Evolutionary conservation across 768 basidiomycete species (phyloP), one percentile per base, ranked within the genome.

Genomic region (Jaapia argillacea): DNA sequence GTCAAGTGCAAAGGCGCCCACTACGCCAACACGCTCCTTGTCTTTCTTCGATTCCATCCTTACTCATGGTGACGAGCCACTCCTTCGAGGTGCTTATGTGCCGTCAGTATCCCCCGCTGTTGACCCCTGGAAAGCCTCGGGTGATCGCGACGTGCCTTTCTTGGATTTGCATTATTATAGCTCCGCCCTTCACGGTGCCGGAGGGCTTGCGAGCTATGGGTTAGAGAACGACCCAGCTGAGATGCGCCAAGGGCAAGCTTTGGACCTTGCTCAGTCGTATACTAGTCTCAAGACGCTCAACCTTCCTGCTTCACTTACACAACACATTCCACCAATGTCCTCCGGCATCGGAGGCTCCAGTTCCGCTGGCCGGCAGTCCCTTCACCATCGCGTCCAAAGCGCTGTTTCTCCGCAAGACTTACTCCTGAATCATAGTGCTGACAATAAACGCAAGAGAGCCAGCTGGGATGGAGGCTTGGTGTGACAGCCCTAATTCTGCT

Each of bases 151-250:
- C 47, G 58, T 85, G 1, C 75, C 81, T 2, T 86, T 83, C 60
- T 66, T 86, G 43, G 84, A 86, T 55, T 56, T 86, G 58, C 84
- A 86, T 54, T 84, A 84, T 55, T 79, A 79, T 46, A 66, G 65
- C 18, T 50, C 40, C 49, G 54, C 52, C 43, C 36, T 53, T n/a
- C 51, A 43, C 22, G 39, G 53, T 22, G 48, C 43, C 24, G 47
- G 43, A 35, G 51, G 38, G 24, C 59, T 51, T 10, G 58, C 60
- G 37, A 37, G 45, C 44, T 48, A 41, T 41, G 47, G 36, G 40
- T 35, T 49, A 36, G 23, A 48, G 40, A 23, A 43, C 44, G 35
- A 50, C 51, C 57, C 56, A 33, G 50, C 52, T 36, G 42, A 51
- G 6, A 56, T 58, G 39, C 60, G 72, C 42, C 68, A 68, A 39